Percentiles rank a stretch among this genome's conserved stretches.
These are phyloP conservation scores for Tremella mesenterica DNA, from an alignment of 768 basidiomycete genomes.

Conservation along the genomic window DNA sequence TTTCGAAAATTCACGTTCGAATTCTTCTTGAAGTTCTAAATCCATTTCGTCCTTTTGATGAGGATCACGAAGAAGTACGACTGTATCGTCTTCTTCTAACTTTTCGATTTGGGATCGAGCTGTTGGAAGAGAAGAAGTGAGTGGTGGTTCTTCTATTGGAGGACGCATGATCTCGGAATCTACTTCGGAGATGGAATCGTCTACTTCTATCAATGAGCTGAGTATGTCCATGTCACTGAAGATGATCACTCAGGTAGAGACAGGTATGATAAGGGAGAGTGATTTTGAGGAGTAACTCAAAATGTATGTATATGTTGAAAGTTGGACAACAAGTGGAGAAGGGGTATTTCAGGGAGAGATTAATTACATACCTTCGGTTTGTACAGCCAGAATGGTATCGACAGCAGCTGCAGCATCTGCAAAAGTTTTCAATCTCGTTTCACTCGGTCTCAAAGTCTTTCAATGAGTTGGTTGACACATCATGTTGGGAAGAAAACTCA, in stretches of 20 bases:
- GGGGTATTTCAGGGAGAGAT: too few relatives aligned
- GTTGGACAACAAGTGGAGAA: too few relatives aligned
- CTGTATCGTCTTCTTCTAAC: slow-evolving; percentile 77
- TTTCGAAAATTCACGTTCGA: slow-evolving; percentile 90
- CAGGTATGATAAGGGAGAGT: background rate
- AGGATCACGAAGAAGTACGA: slow-evolving; percentile 53
- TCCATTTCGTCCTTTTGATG: slow-evolving; percentile 69
- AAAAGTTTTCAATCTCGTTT: slow-evolving; percentile 59
- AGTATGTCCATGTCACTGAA: too few relatives aligned
- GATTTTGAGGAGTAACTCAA: background rate
- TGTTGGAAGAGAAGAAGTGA: background rate
- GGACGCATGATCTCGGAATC: slow-evolving; percentile 46
- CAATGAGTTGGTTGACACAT: slow-evolving; percentile 3
- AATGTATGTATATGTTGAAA: too few relatives aligned
- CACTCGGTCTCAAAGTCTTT: slow-evolving; percentile 78
- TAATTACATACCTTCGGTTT: slow-evolving; percentile 49
- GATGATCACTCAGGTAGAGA: too few relatives aligned
- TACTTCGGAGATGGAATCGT: background rate
- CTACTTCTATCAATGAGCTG: slow-evolving; percentile 5
- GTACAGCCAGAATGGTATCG: slow-evolving; percentile 74
- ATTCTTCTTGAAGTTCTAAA: slow-evolving; percentile 84
- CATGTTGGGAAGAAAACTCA: slow-evolving; percentile 40
- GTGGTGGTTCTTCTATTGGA: background rate
- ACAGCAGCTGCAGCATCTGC: slow-evolving; percentile 81
- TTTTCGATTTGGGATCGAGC: slow-evolving; percentile 47